These are phyloP conservation scores for Tephrocybe sp. DNA, from an alignment of 768 basidiomycete genomes.

Conservation along the genomic window DNA sequence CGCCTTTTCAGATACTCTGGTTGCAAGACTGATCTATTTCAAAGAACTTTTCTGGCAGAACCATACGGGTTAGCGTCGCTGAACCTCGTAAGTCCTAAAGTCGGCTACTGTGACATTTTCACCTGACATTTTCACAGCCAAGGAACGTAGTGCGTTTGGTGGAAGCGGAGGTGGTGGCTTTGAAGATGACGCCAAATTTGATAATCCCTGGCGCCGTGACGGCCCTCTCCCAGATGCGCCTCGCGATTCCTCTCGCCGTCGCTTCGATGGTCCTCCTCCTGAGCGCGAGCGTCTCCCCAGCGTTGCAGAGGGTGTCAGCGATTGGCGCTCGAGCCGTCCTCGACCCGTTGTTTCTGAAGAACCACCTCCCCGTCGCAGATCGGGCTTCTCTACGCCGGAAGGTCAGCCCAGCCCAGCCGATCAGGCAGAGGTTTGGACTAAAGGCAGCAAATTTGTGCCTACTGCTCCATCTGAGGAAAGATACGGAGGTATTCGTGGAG, in stretches of 20 bases:
- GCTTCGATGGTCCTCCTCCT: constrained; percentile 56
- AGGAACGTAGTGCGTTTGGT: constrained; percentile 67
- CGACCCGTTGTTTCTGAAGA: constrained; percentile 47
- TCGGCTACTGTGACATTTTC: constrained; percentile 1
- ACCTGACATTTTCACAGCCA: constrained; percentile 49
- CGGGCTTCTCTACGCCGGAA: constrained; percentile 52
- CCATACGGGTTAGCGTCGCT: constrained; percentile 89
- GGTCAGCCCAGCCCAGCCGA: constrained; percentile 58
- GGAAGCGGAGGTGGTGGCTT: constrained; percentile 29
- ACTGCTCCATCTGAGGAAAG: constrained; percentile 39
- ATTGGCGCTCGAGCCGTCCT: constrained; percentile 71
- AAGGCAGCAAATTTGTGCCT: constrained; percentile 74
- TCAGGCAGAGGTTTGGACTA: constrained; percentile 76
- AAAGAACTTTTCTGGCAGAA: constrained; percentile 74
- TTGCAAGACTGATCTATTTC: constrained; percentile 2
- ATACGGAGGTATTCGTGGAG: constrained; percentile 46
- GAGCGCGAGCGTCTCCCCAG: constrained; percentile 40
- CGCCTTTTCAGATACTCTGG: background rate
- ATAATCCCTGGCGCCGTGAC: constrained; percentile 83
- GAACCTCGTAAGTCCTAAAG: constrained; percentile 77
- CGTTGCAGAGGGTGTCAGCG: constrained; percentile 58
- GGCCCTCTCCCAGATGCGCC: constrained; percentile 79
- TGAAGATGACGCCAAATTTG: constrained; percentile 81
- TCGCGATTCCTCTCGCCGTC: constrained; percentile 64
- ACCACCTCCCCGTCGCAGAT: constrained; percentile 52